phyloP scores from a whole-genome alignment of 371 early-diverging fungal species.

The Choanephora cucurbitarum region DNA sequence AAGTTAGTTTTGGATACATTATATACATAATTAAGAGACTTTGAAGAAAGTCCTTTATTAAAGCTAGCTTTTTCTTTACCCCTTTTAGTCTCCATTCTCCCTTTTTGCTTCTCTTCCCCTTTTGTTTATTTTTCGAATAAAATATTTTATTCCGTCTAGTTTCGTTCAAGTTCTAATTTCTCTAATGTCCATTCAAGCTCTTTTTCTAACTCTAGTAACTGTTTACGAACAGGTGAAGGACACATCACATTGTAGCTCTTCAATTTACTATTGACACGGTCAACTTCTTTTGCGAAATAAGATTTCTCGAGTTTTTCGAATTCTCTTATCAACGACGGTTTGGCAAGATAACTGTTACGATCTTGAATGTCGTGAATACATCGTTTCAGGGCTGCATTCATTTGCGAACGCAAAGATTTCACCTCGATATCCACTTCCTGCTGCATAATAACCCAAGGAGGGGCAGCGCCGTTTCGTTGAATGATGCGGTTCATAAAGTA shows the following conservation, averaged over 20 bases:
- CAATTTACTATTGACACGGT: slow-evolving; percentile 16
- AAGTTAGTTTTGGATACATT: too few species aligned
- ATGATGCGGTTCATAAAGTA: slow-evolving; percentile 52
- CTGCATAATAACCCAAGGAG: slow-evolving; percentile 54
- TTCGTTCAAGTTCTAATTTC: background rate
- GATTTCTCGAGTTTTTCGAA: slow-evolving; percentile 20
- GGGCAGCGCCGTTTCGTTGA: slow-evolving; percentile 49
- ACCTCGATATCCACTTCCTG: slow-evolving; percentile 49
- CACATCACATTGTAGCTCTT: slow-evolving; percentile 44
- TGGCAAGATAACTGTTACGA: background rate
- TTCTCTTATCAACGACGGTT: slow-evolving; percentile 3
- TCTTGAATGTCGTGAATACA: slow-evolving; percentile 9
- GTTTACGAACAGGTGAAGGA: slow-evolving; percentile 31
- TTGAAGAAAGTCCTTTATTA: too few species aligned
- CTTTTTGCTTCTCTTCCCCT: too few species aligned
- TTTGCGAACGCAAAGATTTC: slow-evolving; percentile 28
- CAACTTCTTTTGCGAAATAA: slow-evolving; percentile 19
- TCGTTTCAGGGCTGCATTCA: slow-evolving; percentile 17
- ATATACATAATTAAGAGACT: too few species aligned
- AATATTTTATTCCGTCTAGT: too few species aligned
- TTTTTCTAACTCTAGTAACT: slow-evolving; percentile 20
- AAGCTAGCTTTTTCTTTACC: too few species aligned
- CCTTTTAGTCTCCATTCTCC: too few species aligned
- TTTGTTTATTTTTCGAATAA: too few species aligned
- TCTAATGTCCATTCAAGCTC: slow-evolving; percentile 15